Percentiles rank a stretch among this genome's conserved stretches.
phyloP scores from a whole-genome alignment of 768 basidiomycete species.

The Botryobasidium botryosum region DNA sequence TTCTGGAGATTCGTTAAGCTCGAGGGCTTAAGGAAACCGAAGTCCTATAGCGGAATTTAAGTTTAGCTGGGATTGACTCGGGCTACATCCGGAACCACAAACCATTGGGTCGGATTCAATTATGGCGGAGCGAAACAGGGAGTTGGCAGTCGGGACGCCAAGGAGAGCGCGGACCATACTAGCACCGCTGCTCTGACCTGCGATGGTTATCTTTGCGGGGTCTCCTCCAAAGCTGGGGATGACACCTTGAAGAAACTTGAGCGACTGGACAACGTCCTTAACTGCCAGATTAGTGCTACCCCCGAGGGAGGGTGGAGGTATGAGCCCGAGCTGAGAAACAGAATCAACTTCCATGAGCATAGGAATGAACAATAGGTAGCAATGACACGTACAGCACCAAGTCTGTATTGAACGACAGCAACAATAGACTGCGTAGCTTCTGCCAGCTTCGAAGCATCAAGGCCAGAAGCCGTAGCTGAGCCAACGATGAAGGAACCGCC shows the following conservation, averaged over 20 bases:
- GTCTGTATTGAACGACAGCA: conserved; percentile 66
- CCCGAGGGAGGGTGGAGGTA: conserved; percentile 34
- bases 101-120: conserved; percentile 83
- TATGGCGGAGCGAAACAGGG: conserved; percentile 61
- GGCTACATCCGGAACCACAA: conserved; percentile 16
- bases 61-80: no score
- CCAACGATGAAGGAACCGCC: conserved; percentile 69
- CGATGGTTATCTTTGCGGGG: conserved; percentile 46
- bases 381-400: conserved; percentile 43
- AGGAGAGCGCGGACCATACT: conserved; percentile 62
- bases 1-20: conserved; percentile 39
- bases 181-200: conserved; percentile 73
- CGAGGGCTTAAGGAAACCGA: conserved; percentile 41
- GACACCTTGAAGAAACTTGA: conserved; percentile 42
- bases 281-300: conserved; percentile 57
- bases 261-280: conserved; percentile 46
- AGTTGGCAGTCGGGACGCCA: conserved; percentile 48
- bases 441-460: conserved; percentile 67
- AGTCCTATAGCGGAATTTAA: conserved; percentile 31
- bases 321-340: conserved; percentile 44
- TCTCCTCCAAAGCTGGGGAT: conserved; percentile 51
- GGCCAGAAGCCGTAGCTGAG: conserved; percentile 48
- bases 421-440: conserved; percentile 57
- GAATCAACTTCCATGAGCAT: not conserved
- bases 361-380: conserved; percentile 1